Evolutionary conservation across 495 filamentous ascomycete genomes (phyloP), one percentile per base, ranked within the genome.

Genomic region (Talaromyces thailandensis): DNA sequence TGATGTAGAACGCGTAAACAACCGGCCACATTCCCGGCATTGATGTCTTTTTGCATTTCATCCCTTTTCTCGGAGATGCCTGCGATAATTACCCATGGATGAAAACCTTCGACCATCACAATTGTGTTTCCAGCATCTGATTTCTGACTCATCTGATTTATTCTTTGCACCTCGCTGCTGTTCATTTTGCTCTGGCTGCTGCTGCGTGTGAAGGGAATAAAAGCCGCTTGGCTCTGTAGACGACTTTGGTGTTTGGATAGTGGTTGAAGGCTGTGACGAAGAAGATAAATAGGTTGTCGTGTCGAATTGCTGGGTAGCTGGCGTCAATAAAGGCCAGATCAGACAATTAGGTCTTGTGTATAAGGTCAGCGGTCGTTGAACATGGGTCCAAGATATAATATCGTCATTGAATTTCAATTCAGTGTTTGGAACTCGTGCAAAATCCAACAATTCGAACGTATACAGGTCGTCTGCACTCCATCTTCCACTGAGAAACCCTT

Each of bases 71-170:
- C 52, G 52, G 23, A 56, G 52, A 56, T 56, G 52, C 4, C 52
- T 21, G 52, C 25, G 52, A n/a, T 56, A 56, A n/a, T 56, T 56
- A 6, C 52, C 52, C 52, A 23, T 14, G 14, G 52, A 56, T 16
- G 52, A 56, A 26, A 56, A 56, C 26, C 25, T 56, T 56, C 52
- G 52, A 24, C 52, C 52, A 23, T 16, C 52, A 9, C 52, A 56
- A 29, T 56, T 56, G n/a, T 56, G 52, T 7, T 56, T 56, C 52
- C 52, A 56, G 26, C 52, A 56, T 56, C 52, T 56, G 26, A 56
- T 56, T 4, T 56, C 52, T 25, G 26, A 29, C 25, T 14, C 11
- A 16, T 9, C 52, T 3, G 52, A 23, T 56, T 56, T 56, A 24
- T 56, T 14, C 26, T 23, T 23, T 6, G 14, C 52, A 56, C 11